Percentiles rank a stretch among this genome's conserved stretches.
phyloP scores from a whole-genome alignment of 768 basidiomycete species.

The Naganishia randhawae region DNA sequence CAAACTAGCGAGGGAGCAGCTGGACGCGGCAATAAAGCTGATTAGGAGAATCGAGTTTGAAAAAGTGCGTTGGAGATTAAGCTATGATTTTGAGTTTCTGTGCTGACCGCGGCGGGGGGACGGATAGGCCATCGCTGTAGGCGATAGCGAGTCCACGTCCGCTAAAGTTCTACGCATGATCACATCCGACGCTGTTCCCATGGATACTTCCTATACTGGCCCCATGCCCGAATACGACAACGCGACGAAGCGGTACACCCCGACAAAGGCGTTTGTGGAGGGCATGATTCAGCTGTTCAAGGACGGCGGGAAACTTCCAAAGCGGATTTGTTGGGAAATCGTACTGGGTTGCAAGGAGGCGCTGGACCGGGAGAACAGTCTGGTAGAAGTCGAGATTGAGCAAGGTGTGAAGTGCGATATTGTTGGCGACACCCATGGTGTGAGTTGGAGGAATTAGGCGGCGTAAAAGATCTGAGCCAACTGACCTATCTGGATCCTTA shows the following conservation, averaged over 20 bases:
- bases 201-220: slow-evolving; percentile 69
- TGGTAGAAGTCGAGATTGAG: slow-evolving; percentile 70
- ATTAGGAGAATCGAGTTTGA: slow-evolving; percentile 86
- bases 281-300: slow-evolving; percentile 90
- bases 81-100: slow-evolving; percentile 31
- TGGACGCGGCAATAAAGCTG: slow-evolving; percentile 85
- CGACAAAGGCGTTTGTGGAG: slow-evolving; percentile 73
- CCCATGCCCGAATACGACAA: slow-evolving; percentile 66
- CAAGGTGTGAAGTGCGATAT: slow-evolving; percentile 83
- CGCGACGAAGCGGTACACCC: slow-evolving; percentile 55
- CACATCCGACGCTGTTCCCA: slow-evolving; percentile 70
- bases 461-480: neutral
- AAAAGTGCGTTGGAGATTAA: slow-evolving; percentile 53
- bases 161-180: slow-evolving; percentile 75
- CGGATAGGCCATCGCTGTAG: slow-evolving; percentile 71
- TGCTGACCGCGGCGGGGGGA: neutral
- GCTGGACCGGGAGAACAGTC: slow-evolving; percentile 71
- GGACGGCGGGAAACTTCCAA: slow-evolving; percentile 82
- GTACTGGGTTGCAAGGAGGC: slow-evolving; percentile 75
- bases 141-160: slow-evolving; percentile 77
- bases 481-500: neutral
- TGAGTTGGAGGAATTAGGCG: slow-evolving; percentile 29
- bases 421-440: slow-evolving; percentile 82
- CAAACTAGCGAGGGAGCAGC: slow-evolving; percentile 69
- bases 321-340: slow-evolving; percentile 93